A percentile compares a stretch with the other conserved stretches of the same genome.
Conservation (phyloP, 176 grass and related monocot genomes). For the Otatea glauca region DNA sequence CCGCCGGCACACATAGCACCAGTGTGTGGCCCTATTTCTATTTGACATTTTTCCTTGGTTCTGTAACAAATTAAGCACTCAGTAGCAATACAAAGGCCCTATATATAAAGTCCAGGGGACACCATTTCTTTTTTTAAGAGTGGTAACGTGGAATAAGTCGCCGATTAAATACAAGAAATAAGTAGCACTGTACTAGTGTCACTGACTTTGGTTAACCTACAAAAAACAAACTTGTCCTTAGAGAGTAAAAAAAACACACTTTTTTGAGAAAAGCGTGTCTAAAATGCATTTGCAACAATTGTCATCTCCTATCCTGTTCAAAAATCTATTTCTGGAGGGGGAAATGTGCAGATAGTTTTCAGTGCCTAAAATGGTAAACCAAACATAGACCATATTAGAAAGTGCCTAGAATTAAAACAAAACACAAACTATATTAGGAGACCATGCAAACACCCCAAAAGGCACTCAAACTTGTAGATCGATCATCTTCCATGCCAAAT, state of each 20-base stretch:
- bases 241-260: neutral
- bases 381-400: neutral
- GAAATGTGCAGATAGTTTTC: neutral
- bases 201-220: neutral
- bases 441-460: neutral
- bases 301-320: neutral
- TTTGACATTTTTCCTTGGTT: slow-evolving; percentile 51
- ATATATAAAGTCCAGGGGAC: slow-evolving; percentile 2
- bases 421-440: neutral
- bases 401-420: neutral
- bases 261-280: neutral
- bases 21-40: slow-evolving; percentile 60
- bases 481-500: neutral
- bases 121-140: neutral
- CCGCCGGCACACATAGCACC: slow-evolving; percentile 60
- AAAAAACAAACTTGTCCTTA: neutral
- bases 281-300: neutral
- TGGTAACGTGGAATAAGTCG: neutral
- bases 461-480: neutral
- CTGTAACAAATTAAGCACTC: neutral
- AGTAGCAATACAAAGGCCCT: neutral
- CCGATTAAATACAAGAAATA: neutral
- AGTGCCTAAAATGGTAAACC: neutral
- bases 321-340: neutral
- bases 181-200: neutral